Evolutionary conservation across 2,329 filamentous ascomycete genomes (phyloP).

Genomic region (Arthrobotrys entomopaga): DNA sequence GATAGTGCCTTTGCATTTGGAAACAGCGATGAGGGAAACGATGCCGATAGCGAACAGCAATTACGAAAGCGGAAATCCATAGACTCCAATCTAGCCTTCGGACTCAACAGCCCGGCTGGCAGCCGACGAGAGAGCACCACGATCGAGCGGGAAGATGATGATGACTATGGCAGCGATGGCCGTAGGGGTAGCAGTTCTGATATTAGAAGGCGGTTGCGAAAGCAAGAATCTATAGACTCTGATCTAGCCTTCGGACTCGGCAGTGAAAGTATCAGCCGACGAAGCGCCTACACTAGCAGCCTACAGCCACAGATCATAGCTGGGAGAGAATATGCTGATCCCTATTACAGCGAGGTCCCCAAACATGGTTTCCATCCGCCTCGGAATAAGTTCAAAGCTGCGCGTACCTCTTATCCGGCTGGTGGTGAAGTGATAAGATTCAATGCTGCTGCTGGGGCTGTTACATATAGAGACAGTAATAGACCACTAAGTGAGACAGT

Average conservation of each 20-base stretch:
- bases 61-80: not conserved
- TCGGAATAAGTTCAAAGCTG: too few relatives aligned
- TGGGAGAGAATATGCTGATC: too few relatives aligned
- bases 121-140: not conserved
- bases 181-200: not conserved
- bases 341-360: too few relatives aligned
- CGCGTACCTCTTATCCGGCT: too few relatives aligned
- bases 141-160: not conserved
- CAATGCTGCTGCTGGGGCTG: too few relatives aligned
- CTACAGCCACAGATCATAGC: too few relatives aligned
- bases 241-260: not conserved
- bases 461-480: too few relatives aligned
- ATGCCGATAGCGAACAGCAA: not conserved
- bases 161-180: not conserved
- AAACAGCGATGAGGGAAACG: not conserved
- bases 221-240: not conserved
- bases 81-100: conserved; percentile 3
- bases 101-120: not conserved
- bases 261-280: not conserved
- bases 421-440: too few relatives aligned
- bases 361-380: too few relatives aligned
- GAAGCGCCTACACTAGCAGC: not conserved
- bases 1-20: not conserved
- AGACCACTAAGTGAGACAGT: too few relatives aligned
- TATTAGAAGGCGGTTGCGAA: not conserved